phyloP scores from a whole-genome alignment of 768 basidiomycete species.

The Psilocybe cubensis region DNA sequence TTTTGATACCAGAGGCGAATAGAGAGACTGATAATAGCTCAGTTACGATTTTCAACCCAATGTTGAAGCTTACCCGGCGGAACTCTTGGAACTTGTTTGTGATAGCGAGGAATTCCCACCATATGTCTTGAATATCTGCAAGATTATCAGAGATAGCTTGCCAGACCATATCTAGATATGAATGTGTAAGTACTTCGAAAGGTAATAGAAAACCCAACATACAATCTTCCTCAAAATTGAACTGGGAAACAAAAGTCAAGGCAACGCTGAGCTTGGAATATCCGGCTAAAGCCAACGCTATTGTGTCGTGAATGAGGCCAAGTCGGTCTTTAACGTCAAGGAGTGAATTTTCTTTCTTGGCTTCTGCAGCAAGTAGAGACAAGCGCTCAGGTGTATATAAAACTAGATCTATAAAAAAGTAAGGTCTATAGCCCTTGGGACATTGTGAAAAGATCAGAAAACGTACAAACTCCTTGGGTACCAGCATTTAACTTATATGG shows the following conservation, averaged over 20 bases:
- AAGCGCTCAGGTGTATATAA: slow-evolving; percentile 83
- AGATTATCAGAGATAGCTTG: slow-evolving; percentile 65
- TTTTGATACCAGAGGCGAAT: slow-evolving; percentile 74
- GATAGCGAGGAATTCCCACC: slow-evolving; percentile 80
- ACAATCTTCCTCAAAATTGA: slow-evolving; percentile 81
- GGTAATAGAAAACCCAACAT: neutral
- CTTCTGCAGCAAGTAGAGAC: slow-evolving; percentile 77
- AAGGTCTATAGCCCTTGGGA: neutral
- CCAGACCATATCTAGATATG: slow-evolving; percentile 76
- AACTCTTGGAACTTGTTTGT: slow-evolving; percentile 61
- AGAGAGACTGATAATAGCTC: slow-evolving; percentile 47
- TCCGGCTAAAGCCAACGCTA: slow-evolving; percentile 84
- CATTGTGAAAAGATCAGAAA: neutral
- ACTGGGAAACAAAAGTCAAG: slow-evolving; percentile 69
- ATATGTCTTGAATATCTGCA: slow-evolving; percentile 56
- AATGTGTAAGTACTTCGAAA: neutral
- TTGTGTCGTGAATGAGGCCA: slow-evolving; percentile 83
- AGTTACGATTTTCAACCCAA: neutral
- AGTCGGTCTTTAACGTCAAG: slow-evolving; percentile 88
- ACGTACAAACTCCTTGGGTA: slow-evolving; percentile 87
- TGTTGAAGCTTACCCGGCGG: slow-evolving; percentile 48
- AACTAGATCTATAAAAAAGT: slow-evolving; percentile 66
- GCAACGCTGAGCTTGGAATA: slow-evolving; percentile 76
- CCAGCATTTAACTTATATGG: slow-evolving; percentile 91
- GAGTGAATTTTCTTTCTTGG: slow-evolving; percentile 59